Evolutionary conservation across 805 yeast species (phyloP).

Genomic region (Scheffersomyces ergatensis): DNA sequence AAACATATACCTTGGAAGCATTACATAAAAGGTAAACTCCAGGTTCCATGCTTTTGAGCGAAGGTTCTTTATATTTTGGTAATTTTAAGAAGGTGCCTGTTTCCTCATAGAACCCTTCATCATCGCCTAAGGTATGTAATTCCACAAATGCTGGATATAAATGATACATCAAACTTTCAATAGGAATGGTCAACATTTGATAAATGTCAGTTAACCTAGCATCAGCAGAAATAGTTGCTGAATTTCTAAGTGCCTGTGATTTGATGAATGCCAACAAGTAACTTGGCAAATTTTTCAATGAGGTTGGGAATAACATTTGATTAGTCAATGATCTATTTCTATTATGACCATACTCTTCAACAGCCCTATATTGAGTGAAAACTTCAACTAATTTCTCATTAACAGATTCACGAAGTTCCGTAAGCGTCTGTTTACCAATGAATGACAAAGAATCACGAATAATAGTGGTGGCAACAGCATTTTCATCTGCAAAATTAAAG

Average conservation of each 20-base stretch:
- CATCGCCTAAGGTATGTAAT: slow-evolving; percentile 59
- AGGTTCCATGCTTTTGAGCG: slow-evolving; percentile 47
- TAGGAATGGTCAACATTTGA: slow-evolving; percentile 50
- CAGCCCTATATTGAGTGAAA: slow-evolving; percentile 50
- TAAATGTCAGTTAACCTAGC: slow-evolving; percentile 55
- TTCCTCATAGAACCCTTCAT: slow-evolving; percentile 42
- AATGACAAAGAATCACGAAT: slow-evolving; percentile 40
- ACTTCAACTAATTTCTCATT: slow-evolving; percentile 41
- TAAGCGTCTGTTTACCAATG: slow-evolving; percentile 36
- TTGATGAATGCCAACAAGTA: slow-evolving; percentile 70
- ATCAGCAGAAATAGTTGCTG: slow-evolving; percentile 56
- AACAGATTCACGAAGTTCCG: slow-evolving; percentile 37
- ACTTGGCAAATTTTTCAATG: slow-evolving; percentile 68
- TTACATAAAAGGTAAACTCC: slow-evolving; percentile 80
- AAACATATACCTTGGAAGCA: slow-evolving; percentile 57
- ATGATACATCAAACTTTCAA: slow-evolving; percentile 56
- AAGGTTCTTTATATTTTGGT: slow-evolving; percentile 50
- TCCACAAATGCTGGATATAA: slow-evolving; percentile 81
- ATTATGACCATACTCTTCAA: slow-evolving; percentile 42
- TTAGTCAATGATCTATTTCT: slow-evolving; percentile 36
- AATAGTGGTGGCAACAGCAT: slow-evolving; percentile 37
- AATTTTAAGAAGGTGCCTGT: slow-evolving; percentile 41
- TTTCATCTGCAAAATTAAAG: slow-evolving; percentile 75
- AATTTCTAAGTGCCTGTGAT: slow-evolving; percentile 55
- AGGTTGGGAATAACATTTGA: slow-evolving; percentile 78